These are phyloP conservation scores for Leccinum aurantiacum DNA, from an alignment of 768 basidiomycete species.

Conservation along the genomic window DNA sequence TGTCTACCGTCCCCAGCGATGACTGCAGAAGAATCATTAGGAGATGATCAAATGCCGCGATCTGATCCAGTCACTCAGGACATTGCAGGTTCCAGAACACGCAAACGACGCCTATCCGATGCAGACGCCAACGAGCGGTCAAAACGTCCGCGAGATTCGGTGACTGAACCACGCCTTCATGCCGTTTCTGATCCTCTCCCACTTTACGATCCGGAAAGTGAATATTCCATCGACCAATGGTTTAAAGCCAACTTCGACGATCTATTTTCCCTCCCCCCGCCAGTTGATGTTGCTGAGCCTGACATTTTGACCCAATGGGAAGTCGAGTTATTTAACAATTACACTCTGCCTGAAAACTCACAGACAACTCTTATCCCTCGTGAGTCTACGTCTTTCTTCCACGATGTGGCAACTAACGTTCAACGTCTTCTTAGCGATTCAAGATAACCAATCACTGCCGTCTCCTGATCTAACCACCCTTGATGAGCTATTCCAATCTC, in stretches of 20 bases:
- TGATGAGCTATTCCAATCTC: neutral
- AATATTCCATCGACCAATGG: conserved; percentile 38
- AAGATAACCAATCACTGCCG: neutral
- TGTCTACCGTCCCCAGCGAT: neutral
- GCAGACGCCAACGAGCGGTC: neutral
- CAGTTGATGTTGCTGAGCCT: conserved; percentile 14
- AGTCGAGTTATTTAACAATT: conserved; percentile 34
- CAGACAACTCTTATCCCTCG: neutral
- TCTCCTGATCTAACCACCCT: neutral
- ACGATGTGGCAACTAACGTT: neutral
- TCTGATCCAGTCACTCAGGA: neutral
- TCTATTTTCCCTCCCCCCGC: conserved; percentile 14
- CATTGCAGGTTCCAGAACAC: neutral
- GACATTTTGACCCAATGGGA: conserved; percentile 31
- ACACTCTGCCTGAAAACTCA: conserved; percentile 13
- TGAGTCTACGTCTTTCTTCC: neutral
- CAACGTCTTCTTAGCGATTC: neutral
- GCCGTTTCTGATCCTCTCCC: neutral
- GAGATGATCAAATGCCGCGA: neutral
- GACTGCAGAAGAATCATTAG: neutral
- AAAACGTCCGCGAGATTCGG: neutral
- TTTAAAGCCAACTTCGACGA: conserved; percentile 27
- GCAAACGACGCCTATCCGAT: conserved; percentile 31
- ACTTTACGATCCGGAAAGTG: conserved; percentile 8
- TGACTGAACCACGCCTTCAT: neutral